Percentiles rank a stretch among this genome's conserved stretches.
These are phyloP conservation scores for Pleurotus giganteus DNA, from an alignment of 768 basidiomycete genomes.

Conservation along the genomic window DNA sequence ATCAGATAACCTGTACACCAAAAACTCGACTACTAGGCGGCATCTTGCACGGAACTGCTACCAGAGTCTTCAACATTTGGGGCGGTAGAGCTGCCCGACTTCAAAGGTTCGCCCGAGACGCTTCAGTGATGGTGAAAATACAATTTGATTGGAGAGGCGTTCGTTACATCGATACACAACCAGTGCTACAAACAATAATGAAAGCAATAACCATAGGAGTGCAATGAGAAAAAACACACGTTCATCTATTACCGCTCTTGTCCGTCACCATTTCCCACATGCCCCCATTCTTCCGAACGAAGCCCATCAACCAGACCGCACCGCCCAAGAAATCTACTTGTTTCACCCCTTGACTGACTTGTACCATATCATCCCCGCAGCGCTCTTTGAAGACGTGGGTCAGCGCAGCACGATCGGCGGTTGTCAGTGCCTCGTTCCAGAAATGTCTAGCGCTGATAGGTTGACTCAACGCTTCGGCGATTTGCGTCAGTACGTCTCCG, in stretches of 20 bases:
- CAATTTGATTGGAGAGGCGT: too few relatives aligned
- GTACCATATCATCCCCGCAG: slow-evolving; percentile 26
- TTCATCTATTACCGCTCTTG: neutral
- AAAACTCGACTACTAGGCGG: too few relatives aligned
- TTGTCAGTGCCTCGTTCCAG: slow-evolving; percentile 42
- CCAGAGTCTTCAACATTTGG: too few relatives aligned
- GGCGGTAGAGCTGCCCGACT: too few relatives aligned
- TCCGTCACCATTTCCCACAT: slow-evolving; percentile 38
- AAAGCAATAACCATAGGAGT: neutral
- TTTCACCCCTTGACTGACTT: slow-evolving; percentile 36
- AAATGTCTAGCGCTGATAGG: slow-evolving; percentile 40
- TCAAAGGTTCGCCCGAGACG: too few relatives aligned
- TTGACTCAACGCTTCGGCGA: slow-evolving; percentile 31
- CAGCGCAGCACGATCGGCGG: slow-evolving; percentile 34
- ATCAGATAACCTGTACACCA: too few relatives aligned
- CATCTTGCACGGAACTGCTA: too few relatives aligned
- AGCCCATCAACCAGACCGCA: slow-evolving; percentile 33
- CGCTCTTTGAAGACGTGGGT: slow-evolving; percentile 34
- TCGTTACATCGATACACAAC: too few relatives aligned
- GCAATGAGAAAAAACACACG: slow-evolving; percentile 3
- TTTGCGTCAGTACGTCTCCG: slow-evolving; percentile 37
- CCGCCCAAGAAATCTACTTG: slow-evolving; percentile 45
- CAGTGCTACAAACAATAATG: neutral
- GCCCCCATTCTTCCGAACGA: slow-evolving; percentile 33
- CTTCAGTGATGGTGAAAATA: too few relatives aligned